phyloP scores from a whole-genome alignment of 2,329 filamentous ascomycete genomes.

The Tothia fuscella region DNA sequence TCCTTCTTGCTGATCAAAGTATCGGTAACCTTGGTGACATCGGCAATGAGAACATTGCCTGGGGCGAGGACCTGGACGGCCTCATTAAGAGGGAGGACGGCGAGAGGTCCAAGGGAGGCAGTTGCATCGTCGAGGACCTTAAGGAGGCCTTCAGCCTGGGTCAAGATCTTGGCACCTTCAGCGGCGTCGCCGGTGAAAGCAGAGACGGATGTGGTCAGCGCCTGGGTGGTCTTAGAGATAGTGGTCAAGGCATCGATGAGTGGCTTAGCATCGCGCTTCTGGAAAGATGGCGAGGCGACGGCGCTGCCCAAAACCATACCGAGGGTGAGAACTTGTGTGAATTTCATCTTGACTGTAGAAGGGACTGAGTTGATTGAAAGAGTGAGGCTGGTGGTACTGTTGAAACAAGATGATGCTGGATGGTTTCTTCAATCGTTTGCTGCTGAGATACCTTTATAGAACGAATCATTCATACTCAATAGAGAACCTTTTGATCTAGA shows the following conservation, averaged over 20 bases:
- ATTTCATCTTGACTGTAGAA: constrained; percentile 3
- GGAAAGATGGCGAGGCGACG: constrained; percentile 1
- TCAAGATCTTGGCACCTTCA: neutral
- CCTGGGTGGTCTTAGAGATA: neutral
- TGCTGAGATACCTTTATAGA: constrained; percentile 3
- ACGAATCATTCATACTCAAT: neutral
- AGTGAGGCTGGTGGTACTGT: neutral
- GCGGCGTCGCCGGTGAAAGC: constrained; percentile 4
- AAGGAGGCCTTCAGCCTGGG: constrained; percentile 6
- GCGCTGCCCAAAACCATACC: constrained; percentile 1
- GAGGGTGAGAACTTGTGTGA: constrained; percentile 5
- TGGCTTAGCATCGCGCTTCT: constrained; percentile 6
- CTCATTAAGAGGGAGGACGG: constrained; percentile 5
- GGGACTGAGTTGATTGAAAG: neutral
- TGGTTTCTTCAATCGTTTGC: neutral
- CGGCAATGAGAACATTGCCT: constrained; percentile 5
- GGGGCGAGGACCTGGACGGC: constrained; percentile 2
- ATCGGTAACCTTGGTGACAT: constrained; percentile 8
- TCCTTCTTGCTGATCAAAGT: constrained; percentile 1
- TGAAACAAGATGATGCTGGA: constrained; percentile 4
- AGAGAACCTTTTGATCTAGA: neutral
- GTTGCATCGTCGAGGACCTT: neutral
- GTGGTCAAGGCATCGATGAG: constrained; percentile 3
- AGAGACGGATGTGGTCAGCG: constrained; percentile 1
- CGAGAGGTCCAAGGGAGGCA: neutral